Base-by-base conservation (phyloP, 306 rosid species). In the Prunus mira region DNA sequence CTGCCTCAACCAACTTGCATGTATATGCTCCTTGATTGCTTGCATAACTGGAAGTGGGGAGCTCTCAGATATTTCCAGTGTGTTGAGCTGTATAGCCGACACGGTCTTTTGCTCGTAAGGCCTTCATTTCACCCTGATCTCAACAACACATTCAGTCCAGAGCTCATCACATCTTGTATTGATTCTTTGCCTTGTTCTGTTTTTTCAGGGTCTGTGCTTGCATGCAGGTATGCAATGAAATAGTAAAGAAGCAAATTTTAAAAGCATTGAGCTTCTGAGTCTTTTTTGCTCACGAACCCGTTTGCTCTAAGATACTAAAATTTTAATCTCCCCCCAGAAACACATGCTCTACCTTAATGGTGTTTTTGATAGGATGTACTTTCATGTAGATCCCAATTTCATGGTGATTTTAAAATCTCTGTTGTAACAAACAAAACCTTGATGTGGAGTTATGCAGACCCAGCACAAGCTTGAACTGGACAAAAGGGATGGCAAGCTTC, bases 391-490 rank as follows among this genome's bases (percentile, higher is more conserved):
- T 62, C 9, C 24, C 17, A 65, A 20, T 51, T n/a, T 75, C 18
- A 30, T 27, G 75, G 60, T 19, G 22, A 15, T 69, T 27, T 38
- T 38, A 38, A 7, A 63, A 8, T 63, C 45, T 49, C 2, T 30
- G 0, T 19, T 14, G 4, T 12, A 28, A 30, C 50, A 32, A 62
- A 15, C 6, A 20, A 47, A 49, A 64, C 6, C 3, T 38, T 7
- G 14, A 5, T 50, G 61, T 64, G 63, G 66, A 41, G 63, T 76
- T 12, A 28, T 84, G 86, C 91, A 92, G 96, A 90, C 97, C 17
- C 97, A 92, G 55, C 97, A 92, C 88, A 88, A 88, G 83, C 4
- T 90, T 66, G 93, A 90, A 85, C 81, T 90, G 89, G 89, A 92
- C 81, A 90, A 86, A 85, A 87, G 96, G 20, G 93, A 92, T 65